Conservation (phyloP, 768 basidiomycete genomes). For the Suillus sp. region DNA sequence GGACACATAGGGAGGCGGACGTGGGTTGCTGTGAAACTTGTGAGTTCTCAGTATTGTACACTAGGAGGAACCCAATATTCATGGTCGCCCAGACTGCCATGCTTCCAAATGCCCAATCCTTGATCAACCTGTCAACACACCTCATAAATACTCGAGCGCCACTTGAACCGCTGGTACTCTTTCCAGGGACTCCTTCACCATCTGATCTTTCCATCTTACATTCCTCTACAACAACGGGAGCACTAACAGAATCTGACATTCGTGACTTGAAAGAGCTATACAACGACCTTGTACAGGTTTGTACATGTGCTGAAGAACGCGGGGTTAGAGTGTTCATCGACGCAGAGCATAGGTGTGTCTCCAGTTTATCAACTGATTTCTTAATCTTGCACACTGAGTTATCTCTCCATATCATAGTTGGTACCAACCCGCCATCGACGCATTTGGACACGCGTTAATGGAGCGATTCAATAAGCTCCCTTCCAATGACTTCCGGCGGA, state of each 20-base stretch:
- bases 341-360: conserved; percentile 72
- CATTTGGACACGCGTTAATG: conserved; percentile 73
- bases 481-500: not conserved
- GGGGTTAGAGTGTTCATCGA: conserved; percentile 78
- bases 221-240: conserved; percentile 17
- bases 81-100: conserved; percentile 58
- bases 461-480: conserved; percentile 66
- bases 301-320: conserved; percentile 57
- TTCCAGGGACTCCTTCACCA: conserved; percentile 66
- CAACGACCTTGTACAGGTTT: conserved; percentile 63
- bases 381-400: not conserved
- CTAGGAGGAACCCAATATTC: not conserved
- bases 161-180: conserved; percentile 45
- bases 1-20: conserved; percentile 52
- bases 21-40: conserved; percentile 87
- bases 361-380: not conserved
- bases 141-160: conserved; percentile 47
- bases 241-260: conserved; percentile 59
- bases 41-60: conserved; percentile 34
- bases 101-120: conserved; percentile 59
- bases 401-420: conserved; percentile 39
- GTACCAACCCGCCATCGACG: conserved; percentile 82
- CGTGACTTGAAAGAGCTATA: conserved; percentile 60
- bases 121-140: conserved; percentile 63
- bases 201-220: conserved; percentile 61